phyloP scores from a whole-genome alignment of 1,139 yeast genomes.

The Blastobotrys buckinghamii region DNA sequence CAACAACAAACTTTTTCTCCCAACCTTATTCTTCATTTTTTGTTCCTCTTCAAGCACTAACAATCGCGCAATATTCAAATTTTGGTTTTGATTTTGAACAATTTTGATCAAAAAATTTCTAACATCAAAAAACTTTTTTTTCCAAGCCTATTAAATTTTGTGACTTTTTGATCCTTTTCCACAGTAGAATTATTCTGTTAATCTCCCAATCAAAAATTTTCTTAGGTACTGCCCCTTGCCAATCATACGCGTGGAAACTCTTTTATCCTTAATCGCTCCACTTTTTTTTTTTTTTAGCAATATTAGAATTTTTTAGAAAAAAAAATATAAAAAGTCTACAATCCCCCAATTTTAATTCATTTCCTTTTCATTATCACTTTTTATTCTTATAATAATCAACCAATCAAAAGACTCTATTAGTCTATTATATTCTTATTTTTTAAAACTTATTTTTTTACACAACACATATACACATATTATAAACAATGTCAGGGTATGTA shows the following conservation, averaged over 20 bases:
- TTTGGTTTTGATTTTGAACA: neutral
- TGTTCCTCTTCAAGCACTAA: too few species aligned
- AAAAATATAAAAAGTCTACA: slow-evolving; percentile 9
- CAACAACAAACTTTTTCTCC: too few species aligned
- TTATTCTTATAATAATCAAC: neutral
- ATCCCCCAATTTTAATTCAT: slow-evolving; percentile 8
- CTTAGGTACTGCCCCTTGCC: too few species aligned
- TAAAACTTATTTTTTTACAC: slow-evolving; percentile 8
- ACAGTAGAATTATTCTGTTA: too few species aligned
- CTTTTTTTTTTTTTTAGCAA: slow-evolving; percentile 2
- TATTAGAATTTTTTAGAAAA: slow-evolving; percentile 2
- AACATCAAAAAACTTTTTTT: too few species aligned
- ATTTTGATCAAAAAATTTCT: neutral
- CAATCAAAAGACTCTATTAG: neutral
- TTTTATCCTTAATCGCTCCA: neutral
- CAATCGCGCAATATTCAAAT: too few species aligned
- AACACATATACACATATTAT: slow-evolving; percentile 8
- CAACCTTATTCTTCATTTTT: too few species aligned
- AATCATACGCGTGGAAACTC: too few species aligned
- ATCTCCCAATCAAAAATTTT: too few species aligned
- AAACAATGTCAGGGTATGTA: slow-evolving; percentile 70
- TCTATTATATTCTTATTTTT: neutral
- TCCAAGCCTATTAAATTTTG: too few species aligned
- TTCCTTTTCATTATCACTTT: slow-evolving; percentile 8
- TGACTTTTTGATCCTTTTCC: too few species aligned